Conservation (phyloP, 75 land plant genomes). For the Picea sitchensis region DNA sequence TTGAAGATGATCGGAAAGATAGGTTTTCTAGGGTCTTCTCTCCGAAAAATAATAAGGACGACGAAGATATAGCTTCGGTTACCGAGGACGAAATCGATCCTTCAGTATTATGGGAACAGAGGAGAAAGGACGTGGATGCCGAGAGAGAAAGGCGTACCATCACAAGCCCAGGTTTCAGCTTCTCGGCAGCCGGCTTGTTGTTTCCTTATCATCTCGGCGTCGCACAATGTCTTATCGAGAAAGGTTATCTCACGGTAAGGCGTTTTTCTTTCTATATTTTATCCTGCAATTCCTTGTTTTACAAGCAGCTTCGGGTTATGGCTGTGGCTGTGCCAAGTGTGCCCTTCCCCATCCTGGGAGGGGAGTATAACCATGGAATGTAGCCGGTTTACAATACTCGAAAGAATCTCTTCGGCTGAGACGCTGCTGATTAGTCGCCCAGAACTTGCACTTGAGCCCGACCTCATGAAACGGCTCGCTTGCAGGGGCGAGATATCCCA, state of each 20-base stretch:
- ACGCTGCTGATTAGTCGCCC: no score
- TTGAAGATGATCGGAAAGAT: no score
- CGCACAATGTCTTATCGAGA: slow-evolving; percentile 71
- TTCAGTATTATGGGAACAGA: slow-evolving; percentile 62
- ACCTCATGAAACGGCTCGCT: no score
- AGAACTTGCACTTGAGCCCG: no score
- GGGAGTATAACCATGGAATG: no score
- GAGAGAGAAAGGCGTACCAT: slow-evolving; percentile 41
- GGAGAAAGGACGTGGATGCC: slow-evolving; percentile 53
- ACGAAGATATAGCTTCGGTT: slow-evolving; percentile 23
- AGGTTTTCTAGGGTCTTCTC: neutral
- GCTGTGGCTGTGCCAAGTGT: no score
- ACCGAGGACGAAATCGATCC: slow-evolving; percentile 32
- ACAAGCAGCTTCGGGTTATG: neutral
- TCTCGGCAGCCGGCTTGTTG: slow-evolving; percentile 92
- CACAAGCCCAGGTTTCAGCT: slow-evolving; percentile 88
- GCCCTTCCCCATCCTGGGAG: no score
- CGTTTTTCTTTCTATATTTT: neutral
- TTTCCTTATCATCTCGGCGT: slow-evolving; percentile 98
- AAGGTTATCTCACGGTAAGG: slow-evolving; percentile 80
- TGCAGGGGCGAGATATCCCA: no score
- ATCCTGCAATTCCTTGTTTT: neutral
- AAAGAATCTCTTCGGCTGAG: no score
- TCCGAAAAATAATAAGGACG: neutral
- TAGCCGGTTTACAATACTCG: no score